Percentiles rank a stretch among this genome's conserved stretches.
These are phyloP conservation scores for Sordariomycetes sp. DNA, from an alignment of 2,329 filamentous ascomycete genomes.

Conservation along the genomic window DNA sequence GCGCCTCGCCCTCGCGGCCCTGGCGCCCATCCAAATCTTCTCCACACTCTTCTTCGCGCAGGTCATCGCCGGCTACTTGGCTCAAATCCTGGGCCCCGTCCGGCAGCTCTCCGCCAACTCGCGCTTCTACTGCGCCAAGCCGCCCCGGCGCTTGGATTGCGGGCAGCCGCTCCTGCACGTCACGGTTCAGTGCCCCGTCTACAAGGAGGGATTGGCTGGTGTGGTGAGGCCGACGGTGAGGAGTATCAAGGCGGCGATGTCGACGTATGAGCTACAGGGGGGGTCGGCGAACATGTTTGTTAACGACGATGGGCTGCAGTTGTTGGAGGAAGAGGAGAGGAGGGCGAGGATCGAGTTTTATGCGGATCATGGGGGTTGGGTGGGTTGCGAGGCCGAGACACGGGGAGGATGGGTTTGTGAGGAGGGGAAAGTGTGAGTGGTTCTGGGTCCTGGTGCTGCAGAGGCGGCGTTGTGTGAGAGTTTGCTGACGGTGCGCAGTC, in stretches of 20 bases:
- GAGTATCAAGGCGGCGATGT: slow-evolving; percentile 66
- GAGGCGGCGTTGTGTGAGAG: too few species aligned
- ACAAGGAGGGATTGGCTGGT: slow-evolving; percentile 65
- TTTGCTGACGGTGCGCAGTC: slow-evolving; percentile 14
- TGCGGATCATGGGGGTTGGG: slow-evolving; percentile 53
- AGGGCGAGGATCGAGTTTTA: slow-evolving; percentile 54
- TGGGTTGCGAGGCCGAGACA: slow-evolving; percentile 56
- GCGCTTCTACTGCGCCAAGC: slow-evolving; percentile 67
- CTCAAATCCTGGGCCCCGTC: slow-evolving; percentile 65
- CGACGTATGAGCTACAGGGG: slow-evolving; percentile 63
- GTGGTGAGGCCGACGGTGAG: slow-evolving; percentile 69
- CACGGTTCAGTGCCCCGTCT: slow-evolving; percentile 78
- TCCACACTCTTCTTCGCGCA: slow-evolving; percentile 74
- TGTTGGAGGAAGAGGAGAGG: slow-evolving; percentile 49
- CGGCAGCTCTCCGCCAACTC: slow-evolving; percentile 63
- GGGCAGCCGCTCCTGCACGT: slow-evolving; percentile 48
- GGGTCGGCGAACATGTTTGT: slow-evolving; percentile 69
- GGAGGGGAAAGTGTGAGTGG: slow-evolving; percentile 41
- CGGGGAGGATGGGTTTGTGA: slow-evolving; percentile 46
- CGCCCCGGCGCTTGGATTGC: slow-evolving; percentile 46
- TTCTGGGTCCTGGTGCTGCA: too few species aligned
- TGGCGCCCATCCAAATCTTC: slow-evolving; percentile 63
- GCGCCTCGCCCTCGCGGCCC: slow-evolving; percentile 49
- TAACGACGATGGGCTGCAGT: slow-evolving; percentile 63
- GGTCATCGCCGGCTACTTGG: slow-evolving; percentile 62